These are phyloP conservation scores for Clonostachys byssicola DNA, from an alignment of 2,329 filamentous ascomycete genomes.

Conservation along the genomic window DNA sequence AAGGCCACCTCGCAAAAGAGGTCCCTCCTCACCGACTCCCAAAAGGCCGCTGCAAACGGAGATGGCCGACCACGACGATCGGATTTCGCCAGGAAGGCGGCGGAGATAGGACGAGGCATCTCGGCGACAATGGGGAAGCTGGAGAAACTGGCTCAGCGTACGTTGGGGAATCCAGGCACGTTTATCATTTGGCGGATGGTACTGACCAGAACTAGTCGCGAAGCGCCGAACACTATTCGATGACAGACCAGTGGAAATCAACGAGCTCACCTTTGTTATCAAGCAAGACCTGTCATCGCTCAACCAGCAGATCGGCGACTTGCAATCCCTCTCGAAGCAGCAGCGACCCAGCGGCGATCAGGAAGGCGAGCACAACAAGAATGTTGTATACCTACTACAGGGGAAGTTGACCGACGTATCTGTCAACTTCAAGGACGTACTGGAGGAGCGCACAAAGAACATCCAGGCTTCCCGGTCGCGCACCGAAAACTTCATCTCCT, in stretches of 20 bases:
- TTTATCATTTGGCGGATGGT: not conserved
- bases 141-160: constrained; percentile 83
- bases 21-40: constrained; percentile 70
- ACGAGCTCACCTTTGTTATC: constrained; percentile 94
- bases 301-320: constrained; percentile 80
- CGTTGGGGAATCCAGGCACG: constrained; percentile 17
- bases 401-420: constrained; percentile 89
- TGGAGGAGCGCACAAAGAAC: constrained; percentile 95
- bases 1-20: constrained; percentile 78
- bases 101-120: constrained; percentile 89
- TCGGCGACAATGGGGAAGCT: constrained; percentile 91
- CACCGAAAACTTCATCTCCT: constrained; percentile 95
- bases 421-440: constrained; percentile 93
- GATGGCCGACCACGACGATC: constrained; percentile 60
- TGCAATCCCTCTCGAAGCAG: constrained; percentile 74
- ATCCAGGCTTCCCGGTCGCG: constrained; percentile 89
- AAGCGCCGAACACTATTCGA: constrained; percentile 96
- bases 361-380: constrained; percentile 96
- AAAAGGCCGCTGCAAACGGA: constrained; percentile 60
- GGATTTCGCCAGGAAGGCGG: constrained; percentile 89
- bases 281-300: constrained; percentile 86
- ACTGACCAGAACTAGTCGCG: constrained; percentile 56
- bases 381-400: constrained; percentile 88
- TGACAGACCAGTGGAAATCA: constrained; percentile 93
- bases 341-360: constrained; percentile 73